Evolutionary conservation across 805 yeast species (phyloP), one percentile per base, ranked within the genome.

Genomic region (Myxozyma sirexii): DNA sequence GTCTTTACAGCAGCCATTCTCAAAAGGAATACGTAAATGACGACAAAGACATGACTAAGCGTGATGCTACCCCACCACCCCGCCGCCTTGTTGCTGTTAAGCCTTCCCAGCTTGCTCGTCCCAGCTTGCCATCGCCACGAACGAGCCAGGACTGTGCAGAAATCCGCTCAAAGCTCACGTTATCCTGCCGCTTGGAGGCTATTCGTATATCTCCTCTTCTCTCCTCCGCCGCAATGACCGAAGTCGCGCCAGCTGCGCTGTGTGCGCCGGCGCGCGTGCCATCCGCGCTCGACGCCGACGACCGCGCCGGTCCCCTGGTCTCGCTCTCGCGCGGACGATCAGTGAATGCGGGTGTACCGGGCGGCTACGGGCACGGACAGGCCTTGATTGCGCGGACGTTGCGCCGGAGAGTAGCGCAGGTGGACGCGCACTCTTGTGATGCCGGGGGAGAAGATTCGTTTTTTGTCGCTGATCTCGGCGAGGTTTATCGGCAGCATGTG

Each of bases 381-480:
- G 59, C 55, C 33, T 45, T 60, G 57, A 50, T 60, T 46, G 6
- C 33, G 33, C 33, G 33, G 33, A 10, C 33, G 6, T 29, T 29
- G 33, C 33, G 33, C 10, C 6, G 10, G 6, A 6, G 33, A 6
- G 33, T 29, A 29, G 10, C 6, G 33, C 33, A 29, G 33, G 33
- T 29, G 6, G 84, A 87, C 70, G 77, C 76, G 58, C 84, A 82
- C 45, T 73, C 76, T 29, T 86, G 92, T 73, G 81, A 76, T 38
- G 83, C 92, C 2, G 93, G 88, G 52, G 90, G 83, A 23, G 96
- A 90, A 70, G 87, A 88, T 68, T 84, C 97, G 5, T 93, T 93
- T 70, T 93, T 86, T 70, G 89, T 93, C 42, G 88, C 94, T 67
- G 97, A 93, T 74, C 74, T 90, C 60, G 90, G 88, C 26, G 86